A percentile compares a stretch with the other conserved stretches of the same genome.
These are phyloP conservation scores for Chrysoporthe deuterocubensis DNA, from an alignment of 2,329 filamentous ascomycete genomes.

Conservation along the genomic window DNA sequence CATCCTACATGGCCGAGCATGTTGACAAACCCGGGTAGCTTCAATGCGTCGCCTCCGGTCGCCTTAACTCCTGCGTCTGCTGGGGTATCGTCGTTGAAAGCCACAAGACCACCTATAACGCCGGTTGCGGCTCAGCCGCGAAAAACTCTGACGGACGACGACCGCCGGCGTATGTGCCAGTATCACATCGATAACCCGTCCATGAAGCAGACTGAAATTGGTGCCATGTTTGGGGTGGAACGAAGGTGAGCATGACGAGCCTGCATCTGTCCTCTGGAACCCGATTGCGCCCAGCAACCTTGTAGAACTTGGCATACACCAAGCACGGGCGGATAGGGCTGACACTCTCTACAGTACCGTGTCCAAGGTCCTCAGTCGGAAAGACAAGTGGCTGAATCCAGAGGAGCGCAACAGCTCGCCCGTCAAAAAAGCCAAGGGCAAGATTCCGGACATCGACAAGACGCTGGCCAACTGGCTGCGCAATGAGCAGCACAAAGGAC, in stretches of 20 bases:
- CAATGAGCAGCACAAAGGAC: constrained; percentile 78
- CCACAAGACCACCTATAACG: constrained; percentile 46
- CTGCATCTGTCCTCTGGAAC: background rate
- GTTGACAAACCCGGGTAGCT: constrained; percentile 72
- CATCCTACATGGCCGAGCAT: constrained; percentile 79
- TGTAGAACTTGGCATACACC: background rate
- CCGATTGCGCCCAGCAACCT: background rate
- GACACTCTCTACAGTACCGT: constrained; percentile 72
- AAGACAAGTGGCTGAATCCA: constrained; percentile 88
- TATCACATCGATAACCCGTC: constrained; percentile 90
- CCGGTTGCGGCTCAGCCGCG: constrained; percentile 68
- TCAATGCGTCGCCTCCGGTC: constrained; percentile 58
- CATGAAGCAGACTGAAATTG: constrained; percentile 95
- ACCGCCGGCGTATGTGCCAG: constrained; percentile 90
- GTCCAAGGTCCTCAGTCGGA: constrained; percentile 94
- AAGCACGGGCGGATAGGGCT: constrained; percentile 32
- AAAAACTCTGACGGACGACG: constrained; percentile 88
- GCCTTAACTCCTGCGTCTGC: constrained; percentile 62
- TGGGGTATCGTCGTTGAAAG: constrained; percentile 54
- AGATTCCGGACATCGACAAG: constrained; percentile 88
- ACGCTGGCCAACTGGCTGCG: constrained; percentile 86
- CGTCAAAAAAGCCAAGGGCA: constrained; percentile 81
- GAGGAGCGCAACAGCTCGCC: constrained; percentile 81
- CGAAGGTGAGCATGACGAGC: constrained; percentile 71
- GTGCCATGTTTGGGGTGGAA: constrained; percentile 93